Base-by-base conservation (phyloP, 1,139 yeast species). In the Candida glucosophila region DNA sequence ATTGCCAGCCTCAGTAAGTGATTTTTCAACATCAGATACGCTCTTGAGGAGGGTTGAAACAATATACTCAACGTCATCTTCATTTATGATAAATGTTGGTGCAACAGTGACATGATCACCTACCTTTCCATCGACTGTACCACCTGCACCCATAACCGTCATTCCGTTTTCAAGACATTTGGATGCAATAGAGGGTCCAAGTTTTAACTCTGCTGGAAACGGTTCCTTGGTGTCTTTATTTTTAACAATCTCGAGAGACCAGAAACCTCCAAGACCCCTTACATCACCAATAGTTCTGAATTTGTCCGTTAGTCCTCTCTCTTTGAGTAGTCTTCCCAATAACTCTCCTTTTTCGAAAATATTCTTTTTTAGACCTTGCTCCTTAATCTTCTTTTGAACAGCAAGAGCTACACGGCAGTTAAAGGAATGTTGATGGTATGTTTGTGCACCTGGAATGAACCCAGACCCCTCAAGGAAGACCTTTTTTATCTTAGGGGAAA, bases 231-330 rank as follows among this genome's bases (percentile, higher is more conserved):
- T 63, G 7, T 29, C 42, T 30, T 59, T 59, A 42, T 73, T 58
- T 40, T 70, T 59, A 35, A 72, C 75, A 27, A 71, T 53, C 45
- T 74, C 80, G 31, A 73, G 39, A 5, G 73, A 55, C 71, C 77
- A 70, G 49, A 74, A 74, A 12, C 74, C 71, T 32, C 79, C 79
- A 32, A 65, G 47, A 22, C 80, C 80, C 52, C 80, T 65, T 22
- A 73, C 63, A 35, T 73, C 75, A 33, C 77, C 79, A 19, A 60
- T 69, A 26, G 63, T 58, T 32, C 54, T 55, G 19, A 48, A 36
- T 6, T 30, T 33, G 17, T 43, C 46, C 11, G 52, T 39, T n/a
- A 19, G 21, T 7, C 21, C 21, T 19, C 65, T 47, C 22, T 40
- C 52, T 19, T 48, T 48, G 22, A 42, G 42, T 27, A 73, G 50